Evolutionary conservation across 768 basidiomycete genomes (phyloP), one percentile per base, ranked within the genome.

Genomic region (Russula dissimulans): DNA sequence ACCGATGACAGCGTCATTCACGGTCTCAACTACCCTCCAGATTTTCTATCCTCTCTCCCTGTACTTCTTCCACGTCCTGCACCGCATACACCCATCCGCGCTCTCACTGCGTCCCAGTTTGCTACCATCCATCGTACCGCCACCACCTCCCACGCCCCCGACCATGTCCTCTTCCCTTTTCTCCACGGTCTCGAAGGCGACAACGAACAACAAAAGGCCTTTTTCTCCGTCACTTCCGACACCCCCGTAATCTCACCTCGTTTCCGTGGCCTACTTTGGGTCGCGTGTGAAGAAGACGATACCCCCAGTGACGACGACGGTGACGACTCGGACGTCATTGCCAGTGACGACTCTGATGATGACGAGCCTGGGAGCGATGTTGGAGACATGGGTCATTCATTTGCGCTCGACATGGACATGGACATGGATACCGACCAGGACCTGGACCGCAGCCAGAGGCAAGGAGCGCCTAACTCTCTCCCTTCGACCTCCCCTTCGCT

Each of bases 91-190:
- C 75, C 77, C 58, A 76, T 78, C 59, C 77, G 72, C 64, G 73
- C 76, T 26, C 68, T 81, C 61, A 67, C 73, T 49, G 76, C 73
- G 3, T 55, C 66, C 22, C 72, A 81, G 59, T 91, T 90, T 68
- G 76, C 83, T 3, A 69, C 76, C 18, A 72, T 92, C 53, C 85
- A 87, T 57, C 77, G 82, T 66, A 70, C 75, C n/a, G 81, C 89
- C 64, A 75, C 83, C 63, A 77, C 81, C 59, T 73, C 82, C 1
- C 88, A 94, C 71, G 82, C 89, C 1, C 87, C 87, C 0, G 92
- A 95, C 74, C 77, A 79, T 43, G 79, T 86, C 66, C 81, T 94
- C 59, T 95, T 95, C 70, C 92, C 92, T 0, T 95, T 93, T 74
- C 74, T 92, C 15, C 92, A 94, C 67, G 89, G 91, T 46, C 77